Evolutionary conservation across 805 yeast species (phyloP).

Genomic region (Metschnikowia lachancei): DNA sequence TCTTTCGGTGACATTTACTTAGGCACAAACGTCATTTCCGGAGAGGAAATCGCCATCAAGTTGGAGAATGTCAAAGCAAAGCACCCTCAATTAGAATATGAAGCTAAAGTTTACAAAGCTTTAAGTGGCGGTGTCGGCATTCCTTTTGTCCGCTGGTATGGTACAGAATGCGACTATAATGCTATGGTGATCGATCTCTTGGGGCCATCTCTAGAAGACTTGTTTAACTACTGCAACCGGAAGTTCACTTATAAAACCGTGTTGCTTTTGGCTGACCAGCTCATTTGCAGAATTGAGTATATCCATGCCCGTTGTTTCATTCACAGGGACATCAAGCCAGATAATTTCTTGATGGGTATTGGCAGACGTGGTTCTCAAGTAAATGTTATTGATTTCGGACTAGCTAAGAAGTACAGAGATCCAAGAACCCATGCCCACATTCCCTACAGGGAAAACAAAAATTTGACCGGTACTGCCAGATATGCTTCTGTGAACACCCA

Average conservation of each 20-base stretch:
- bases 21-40: slow-evolving; percentile 89
- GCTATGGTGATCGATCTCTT: slow-evolving; percentile 95
- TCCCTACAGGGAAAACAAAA: slow-evolving; percentile 44
- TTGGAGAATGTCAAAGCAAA: slow-evolving; percentile 85
- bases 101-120: slow-evolving; percentile 92
- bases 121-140: slow-evolving; percentile 96
- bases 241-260: slow-evolving; percentile 93
- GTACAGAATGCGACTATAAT: slow-evolving; percentile 92
- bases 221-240: slow-evolving; percentile 93
- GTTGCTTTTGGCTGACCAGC: slow-evolving; percentile 87
- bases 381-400: slow-evolving; percentile 89
- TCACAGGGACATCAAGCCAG: slow-evolving; percentile 82
- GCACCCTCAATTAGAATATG: slow-evolving; percentile 96
- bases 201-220: slow-evolving; percentile 93
- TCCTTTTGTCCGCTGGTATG: slow-evolving; percentile 96
- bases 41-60: slow-evolving; percentile 97
- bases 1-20: slow-evolving; percentile 96
- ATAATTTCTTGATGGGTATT: slow-evolving; percentile 81
- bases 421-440: slow-evolving; percentile 92
- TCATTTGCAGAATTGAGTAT: slow-evolving; percentile 89
- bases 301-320: slow-evolving; percentile 92
- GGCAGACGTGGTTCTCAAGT: slow-evolving; percentile 95
- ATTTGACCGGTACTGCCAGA: slow-evolving; percentile 24
- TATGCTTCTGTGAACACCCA: slow-evolving; percentile 25
- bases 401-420: slow-evolving; percentile 91